Evolutionary conservation across 1,284 basidiomycete species (phyloP).

Genomic region (Apiotrichum mycotoxinovorans): DNA sequence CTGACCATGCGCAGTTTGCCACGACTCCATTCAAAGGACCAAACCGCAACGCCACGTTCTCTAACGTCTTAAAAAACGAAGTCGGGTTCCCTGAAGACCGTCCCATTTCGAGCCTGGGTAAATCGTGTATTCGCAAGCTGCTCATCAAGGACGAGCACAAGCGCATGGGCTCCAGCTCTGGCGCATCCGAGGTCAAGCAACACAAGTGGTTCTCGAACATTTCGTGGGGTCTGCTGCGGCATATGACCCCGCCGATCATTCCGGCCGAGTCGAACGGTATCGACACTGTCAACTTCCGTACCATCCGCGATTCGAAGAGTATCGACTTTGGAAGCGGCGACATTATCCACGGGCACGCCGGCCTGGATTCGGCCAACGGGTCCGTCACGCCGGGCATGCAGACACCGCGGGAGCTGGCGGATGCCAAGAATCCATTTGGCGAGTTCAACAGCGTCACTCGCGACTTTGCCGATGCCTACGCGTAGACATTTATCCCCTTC

Average conservation of each 20-base stretch:
- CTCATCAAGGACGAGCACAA: slow-evolving; percentile 90
- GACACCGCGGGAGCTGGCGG: slow-evolving; percentile 49
- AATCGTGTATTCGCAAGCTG: slow-evolving; percentile 80
- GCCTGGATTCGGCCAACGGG: slow-evolving; percentile 45
- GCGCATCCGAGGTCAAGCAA: slow-evolving; percentile 96
- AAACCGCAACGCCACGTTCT: slow-evolving; percentile 91
- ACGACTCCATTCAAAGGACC: slow-evolving; percentile 98
- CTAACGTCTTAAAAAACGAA: slow-evolving; percentile 84
- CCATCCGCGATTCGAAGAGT: slow-evolving; percentile 82
- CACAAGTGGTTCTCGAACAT: slow-evolving; percentile 98
- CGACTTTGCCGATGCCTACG: slow-evolving; percentile 52
- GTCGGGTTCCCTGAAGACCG: slow-evolving; percentile 84
- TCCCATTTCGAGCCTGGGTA: slow-evolving; percentile 78
- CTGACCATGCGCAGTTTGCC: slow-evolving; percentile 66
- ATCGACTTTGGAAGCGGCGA: slow-evolving; percentile 67
- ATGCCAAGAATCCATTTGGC: slow-evolving; percentile 64
- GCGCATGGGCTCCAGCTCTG: slow-evolving; percentile 83
- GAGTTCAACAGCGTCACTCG: slow-evolving; percentile 83
- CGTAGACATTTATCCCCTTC: too few species aligned
- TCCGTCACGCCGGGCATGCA: slow-evolving; percentile 54
- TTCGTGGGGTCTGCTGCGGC: slow-evolving; percentile 93
- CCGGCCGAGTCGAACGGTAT: slow-evolving; percentile 75
- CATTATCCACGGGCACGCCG: slow-evolving; percentile 30
- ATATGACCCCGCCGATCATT: slow-evolving; percentile 89
- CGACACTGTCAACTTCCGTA: slow-evolving; percentile 86